Evolutionary conservation across 176 grass and related monocot species (phyloP).

Genomic region (Rhynchospora tenuis): DNA sequence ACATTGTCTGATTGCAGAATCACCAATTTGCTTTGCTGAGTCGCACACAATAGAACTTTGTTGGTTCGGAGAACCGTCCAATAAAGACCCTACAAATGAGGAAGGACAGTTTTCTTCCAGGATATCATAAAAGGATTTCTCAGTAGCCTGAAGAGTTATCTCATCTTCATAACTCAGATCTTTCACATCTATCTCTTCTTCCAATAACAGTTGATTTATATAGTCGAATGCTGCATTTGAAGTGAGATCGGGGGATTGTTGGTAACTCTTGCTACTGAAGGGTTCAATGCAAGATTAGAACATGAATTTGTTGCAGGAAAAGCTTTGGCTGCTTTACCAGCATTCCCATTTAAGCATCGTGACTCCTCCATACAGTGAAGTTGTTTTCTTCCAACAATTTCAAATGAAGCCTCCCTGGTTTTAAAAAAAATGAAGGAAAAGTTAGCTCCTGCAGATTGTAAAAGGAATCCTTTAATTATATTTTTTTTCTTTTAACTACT

Average conservation of each 20-base stretch:
- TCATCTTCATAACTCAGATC: conserved; percentile 2
- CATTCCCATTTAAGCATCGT: neutral
- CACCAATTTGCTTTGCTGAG: no score
- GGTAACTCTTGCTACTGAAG: neutral
- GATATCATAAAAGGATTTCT: conserved; percentile 38
- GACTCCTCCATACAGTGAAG: neutral
- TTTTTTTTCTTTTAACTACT: no score
- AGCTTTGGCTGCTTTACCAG: no score
- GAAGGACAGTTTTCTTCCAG: conserved; percentile 22
- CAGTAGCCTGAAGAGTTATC: conserved; percentile 20
- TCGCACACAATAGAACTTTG: no score
- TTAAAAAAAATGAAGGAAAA: no score
- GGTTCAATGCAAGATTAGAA: neutral
- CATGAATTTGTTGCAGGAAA: no score
- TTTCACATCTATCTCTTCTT: conserved; percentile 34
- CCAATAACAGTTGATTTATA: conserved; percentile 37
- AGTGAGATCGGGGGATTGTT: neutral
- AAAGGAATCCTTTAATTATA: no score
- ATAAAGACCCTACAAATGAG: neutral
- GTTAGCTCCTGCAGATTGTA: no score
- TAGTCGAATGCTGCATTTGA: neutral
- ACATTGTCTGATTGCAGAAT: no score
- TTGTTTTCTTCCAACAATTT: no score
- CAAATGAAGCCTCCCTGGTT: no score
- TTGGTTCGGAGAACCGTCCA: neutral